Base-by-base conservation (phyloP, 225 moss, liverwort and hornwort genomes). In the Pseudoscleropodium purum region DNA sequence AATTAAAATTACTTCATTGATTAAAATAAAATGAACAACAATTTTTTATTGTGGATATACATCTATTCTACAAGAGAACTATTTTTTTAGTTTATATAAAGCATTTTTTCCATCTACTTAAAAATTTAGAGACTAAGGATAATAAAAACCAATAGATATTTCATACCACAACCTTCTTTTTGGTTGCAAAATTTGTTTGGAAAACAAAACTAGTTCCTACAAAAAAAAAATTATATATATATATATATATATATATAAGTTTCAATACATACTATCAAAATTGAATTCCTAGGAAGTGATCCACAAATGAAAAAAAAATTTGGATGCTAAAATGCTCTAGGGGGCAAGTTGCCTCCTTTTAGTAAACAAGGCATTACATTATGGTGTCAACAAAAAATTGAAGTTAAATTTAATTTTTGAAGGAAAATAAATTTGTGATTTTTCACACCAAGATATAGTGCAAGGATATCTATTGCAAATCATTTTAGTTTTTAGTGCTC, bases 311-410 rank as follows among this genome's bases (percentile, higher is more conserved):
- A 75, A 47, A 45, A 18, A 31, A 75, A 47, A 6, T 75, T 47
- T 2, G 4, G 18, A 75, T 75, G 18, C 1, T 75, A 2, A 47
- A 75, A 11, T 75, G 47, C 4, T 47, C 18, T 2, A 47, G 4
- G 0, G 4, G 0, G 31, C 30, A 18, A 45, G 17, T 17, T 29
- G 10, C 30, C 74, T 74, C 0, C 0, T 29, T 18, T 74, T 0
- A 30, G 0, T 47, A 30, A 10, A 10, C 6, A 10, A 29, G 17
- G 18, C 47, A 47, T 18, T 17, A 74, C 17, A 45, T 29, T 45
- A 47, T 18, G 30, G 30, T 30, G 2, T 30, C 4, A 60, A 24
- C 24, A 60, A 9, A 10, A 30, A 2, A 11, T 31, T 45, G 10
- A 27, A 43, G 17, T 43, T 17, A 45, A 18, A 14, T 7, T 15